Evolutionary conservation across 208 protist genomes (phyloP).

Genomic region (Trypanosoma mega): DNA sequence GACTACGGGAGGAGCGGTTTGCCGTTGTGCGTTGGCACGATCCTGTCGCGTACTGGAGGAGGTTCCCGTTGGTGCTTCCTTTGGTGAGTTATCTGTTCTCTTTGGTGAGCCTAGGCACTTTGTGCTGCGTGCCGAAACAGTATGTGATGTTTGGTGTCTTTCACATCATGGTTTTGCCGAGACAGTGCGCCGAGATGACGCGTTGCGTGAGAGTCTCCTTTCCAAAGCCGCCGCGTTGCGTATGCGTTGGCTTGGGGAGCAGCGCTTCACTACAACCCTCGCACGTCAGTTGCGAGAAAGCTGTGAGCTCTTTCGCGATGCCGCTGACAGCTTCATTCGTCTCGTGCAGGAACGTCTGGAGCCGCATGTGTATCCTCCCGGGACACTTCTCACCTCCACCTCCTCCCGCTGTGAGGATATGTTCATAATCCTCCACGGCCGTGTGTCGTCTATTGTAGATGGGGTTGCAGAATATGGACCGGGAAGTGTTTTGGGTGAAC

Average conservation of each 20-base stretch:
- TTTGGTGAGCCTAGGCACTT: slow-evolving; percentile 78
- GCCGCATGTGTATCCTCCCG: slow-evolving; percentile 75
- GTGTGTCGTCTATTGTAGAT: slow-evolving; percentile 51
- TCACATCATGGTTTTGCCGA: slow-evolving; percentile 54
- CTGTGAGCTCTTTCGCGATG: slow-evolving; percentile 59
- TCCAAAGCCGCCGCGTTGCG: slow-evolving; percentile 80
- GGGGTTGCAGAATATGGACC: slow-evolving; percentile 70
- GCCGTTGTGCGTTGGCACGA: not conserved
- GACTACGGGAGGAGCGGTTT: not conserved
- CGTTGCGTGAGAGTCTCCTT: slow-evolving; percentile 52
- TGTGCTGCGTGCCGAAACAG: slow-evolving; percentile 60
- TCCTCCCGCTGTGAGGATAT: slow-evolving; percentile 65
- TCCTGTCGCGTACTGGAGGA: slow-evolving; percentile 15
- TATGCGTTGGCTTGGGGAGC: slow-evolving; percentile 81
- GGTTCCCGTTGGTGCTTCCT: slow-evolving; percentile 51
- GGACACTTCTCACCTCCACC: slow-evolving; percentile 69
- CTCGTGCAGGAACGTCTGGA: slow-evolving; percentile 85
- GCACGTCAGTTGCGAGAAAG: slow-evolving; percentile 59
- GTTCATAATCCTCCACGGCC: slow-evolving; percentile 75
- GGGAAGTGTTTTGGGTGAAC: slow-evolving; percentile 75
- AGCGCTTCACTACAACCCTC: slow-evolving; percentile 67
- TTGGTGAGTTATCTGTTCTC: slow-evolving; percentile 83
- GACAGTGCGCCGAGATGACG: slow-evolving; percentile 68
- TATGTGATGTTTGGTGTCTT: slow-evolving; percentile 85
- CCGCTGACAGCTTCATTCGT: slow-evolving; percentile 61